Percentiles rank a stretch among this genome's conserved stretches.
These are phyloP conservation scores for Conticribra weissflogii DNA, from an alignment of 108 stramenopile genomes.

Conservation along the genomic window DNA sequence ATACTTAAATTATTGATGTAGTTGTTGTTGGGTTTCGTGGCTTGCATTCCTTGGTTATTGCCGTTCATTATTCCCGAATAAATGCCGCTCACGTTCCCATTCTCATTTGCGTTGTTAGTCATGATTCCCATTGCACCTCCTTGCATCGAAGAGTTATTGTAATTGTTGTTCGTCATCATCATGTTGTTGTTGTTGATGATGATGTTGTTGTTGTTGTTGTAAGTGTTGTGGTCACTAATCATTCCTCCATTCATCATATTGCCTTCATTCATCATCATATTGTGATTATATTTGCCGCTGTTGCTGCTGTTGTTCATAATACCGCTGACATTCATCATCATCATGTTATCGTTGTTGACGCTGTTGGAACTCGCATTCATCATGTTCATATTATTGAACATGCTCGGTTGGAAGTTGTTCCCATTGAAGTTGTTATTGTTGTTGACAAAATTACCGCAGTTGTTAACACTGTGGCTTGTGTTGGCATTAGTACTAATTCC, in stretches of 20 bases:
- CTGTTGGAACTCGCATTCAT: slow-evolving; percentile 19
- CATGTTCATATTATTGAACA: slow-evolving; percentile 13
- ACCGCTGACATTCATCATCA: slow-evolving; percentile 30
- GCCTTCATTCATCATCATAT: slow-evolving; percentile 40
- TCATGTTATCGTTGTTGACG: slow-evolving; percentile 22
- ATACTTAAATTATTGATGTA: slow-evolving; percentile 15
- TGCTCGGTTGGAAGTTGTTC: no score
- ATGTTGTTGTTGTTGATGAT: no score
- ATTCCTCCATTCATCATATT: slow-evolving; percentile 6
- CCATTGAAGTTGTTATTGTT: no score
- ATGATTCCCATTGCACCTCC: no score
- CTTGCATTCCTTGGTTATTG: slow-evolving; percentile 26
- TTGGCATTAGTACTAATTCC: no score
- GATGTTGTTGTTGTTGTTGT: no score
- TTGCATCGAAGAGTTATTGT: no score
- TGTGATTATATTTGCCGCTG: slow-evolving; percentile 17
- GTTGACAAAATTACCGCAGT: no score
- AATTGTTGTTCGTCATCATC: no score
- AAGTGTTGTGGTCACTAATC: background rate
- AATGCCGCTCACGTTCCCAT: no score
- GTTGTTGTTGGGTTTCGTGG: slow-evolving; percentile 11
- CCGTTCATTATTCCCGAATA: slow-evolving; percentile 43
- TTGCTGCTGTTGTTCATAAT: background rate
- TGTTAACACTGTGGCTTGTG: no score
- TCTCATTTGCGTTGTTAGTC: no score